A percentile compares a stretch with the other conserved stretches of the same genome.
Conservation (phyloP, 768 basidiomycete species). For the Phlegmacium glaucopus region DNA sequence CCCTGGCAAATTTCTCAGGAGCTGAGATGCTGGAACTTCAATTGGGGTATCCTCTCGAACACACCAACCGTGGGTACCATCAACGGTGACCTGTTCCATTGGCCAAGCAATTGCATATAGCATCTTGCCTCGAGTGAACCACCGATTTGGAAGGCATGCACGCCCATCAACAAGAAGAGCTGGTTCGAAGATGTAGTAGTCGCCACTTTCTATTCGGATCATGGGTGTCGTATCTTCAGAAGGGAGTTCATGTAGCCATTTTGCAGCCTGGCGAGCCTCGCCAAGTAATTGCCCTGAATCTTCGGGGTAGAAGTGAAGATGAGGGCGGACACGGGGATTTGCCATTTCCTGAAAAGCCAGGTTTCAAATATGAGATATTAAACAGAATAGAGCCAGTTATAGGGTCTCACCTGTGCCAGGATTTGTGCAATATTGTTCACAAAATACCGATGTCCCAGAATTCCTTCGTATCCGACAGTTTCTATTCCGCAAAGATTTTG, state of each 20-base stretch:
- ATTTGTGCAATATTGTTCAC: slow-evolving; percentile 27
- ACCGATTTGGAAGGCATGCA: slow-evolving; percentile 7
- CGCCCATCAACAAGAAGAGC: slow-evolving; percentile 7
- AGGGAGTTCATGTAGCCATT: slow-evolving; percentile 26
- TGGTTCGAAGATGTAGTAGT: slow-evolving; percentile 29
- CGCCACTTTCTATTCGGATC: slow-evolving; percentile 15
- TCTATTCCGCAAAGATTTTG: slow-evolving; percentile 24
- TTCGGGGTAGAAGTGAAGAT: slow-evolving; percentile 32
- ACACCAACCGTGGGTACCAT: too few species aligned
- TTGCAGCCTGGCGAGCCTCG: slow-evolving; percentile 16
- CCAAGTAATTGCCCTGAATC: slow-evolving; percentile 18
- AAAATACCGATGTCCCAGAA: slow-evolving; percentile 28
- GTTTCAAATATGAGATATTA: too few species aligned
- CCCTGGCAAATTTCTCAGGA: slow-evolving; percentile 9
- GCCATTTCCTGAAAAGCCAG: too few species aligned
- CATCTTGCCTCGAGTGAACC: slow-evolving; percentile 5
- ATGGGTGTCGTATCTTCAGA: slow-evolving; percentile 22
- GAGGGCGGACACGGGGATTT: slow-evolving; percentile 28
- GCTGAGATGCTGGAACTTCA: slow-evolving; percentile 1
- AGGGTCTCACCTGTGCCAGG: slow-evolving; percentile 32
- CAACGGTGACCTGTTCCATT: too few species aligned
- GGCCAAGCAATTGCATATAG: slow-evolving; percentile 4
- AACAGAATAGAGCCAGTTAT: too few species aligned
- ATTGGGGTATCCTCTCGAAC: neutral
- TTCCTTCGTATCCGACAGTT: slow-evolving; percentile 25